Evolutionary conservation across 441 rosid species (phyloP).

Genomic region (Codiaeum variegatum): DNA sequence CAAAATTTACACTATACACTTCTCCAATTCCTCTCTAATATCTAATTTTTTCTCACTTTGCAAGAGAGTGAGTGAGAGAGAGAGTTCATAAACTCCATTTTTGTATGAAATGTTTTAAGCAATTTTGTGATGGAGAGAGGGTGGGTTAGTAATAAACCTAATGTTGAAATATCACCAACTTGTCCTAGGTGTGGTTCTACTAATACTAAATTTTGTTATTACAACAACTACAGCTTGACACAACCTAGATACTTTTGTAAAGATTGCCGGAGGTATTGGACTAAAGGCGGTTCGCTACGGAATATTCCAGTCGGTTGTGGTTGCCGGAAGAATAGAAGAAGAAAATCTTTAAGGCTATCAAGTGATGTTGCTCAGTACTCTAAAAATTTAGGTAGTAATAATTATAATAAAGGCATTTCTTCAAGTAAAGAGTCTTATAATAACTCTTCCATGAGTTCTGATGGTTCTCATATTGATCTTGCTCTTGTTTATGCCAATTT

Average conservation of each 20-base stretch:
- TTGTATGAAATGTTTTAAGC: slow-evolving; percentile 7
- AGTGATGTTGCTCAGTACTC: slow-evolving; percentile 7
- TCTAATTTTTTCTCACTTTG: not conserved
- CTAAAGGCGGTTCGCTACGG: slow-evolving; percentile 63
- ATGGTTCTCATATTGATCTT: slow-evolving; percentile 47
- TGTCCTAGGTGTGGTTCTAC: slow-evolving; percentile 72
- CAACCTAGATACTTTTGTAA: slow-evolving; percentile 74
- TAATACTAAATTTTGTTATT: slow-evolving; percentile 66
- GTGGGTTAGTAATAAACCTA: slow-evolving; percentile 36
- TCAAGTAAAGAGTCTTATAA: slow-evolving; percentile 20
- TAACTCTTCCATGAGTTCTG: slow-evolving; percentile 22
- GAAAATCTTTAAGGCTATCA: slow-evolving; percentile 36
- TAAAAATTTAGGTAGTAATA: slow-evolving; percentile 10
- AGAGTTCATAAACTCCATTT: not conserved
- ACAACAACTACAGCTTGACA: slow-evolving; percentile 72
- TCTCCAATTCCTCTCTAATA: not conserved
- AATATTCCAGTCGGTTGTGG: slow-evolving; percentile 70
- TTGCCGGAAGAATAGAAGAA: slow-evolving; percentile 54
- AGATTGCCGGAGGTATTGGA: slow-evolving; percentile 74
- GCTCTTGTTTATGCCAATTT: slow-evolving; percentile 72
- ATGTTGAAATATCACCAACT: slow-evolving; percentile 44
- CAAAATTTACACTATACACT: not conserved
- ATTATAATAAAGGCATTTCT: slow-evolving; percentile 16
- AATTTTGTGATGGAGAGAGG: slow-evolving; percentile 40
- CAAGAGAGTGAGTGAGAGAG: not conserved